Evolutionary conservation across 2,329 filamentous ascomycete species (phyloP).

Genomic region (Penicillium janthinellum): DNA sequence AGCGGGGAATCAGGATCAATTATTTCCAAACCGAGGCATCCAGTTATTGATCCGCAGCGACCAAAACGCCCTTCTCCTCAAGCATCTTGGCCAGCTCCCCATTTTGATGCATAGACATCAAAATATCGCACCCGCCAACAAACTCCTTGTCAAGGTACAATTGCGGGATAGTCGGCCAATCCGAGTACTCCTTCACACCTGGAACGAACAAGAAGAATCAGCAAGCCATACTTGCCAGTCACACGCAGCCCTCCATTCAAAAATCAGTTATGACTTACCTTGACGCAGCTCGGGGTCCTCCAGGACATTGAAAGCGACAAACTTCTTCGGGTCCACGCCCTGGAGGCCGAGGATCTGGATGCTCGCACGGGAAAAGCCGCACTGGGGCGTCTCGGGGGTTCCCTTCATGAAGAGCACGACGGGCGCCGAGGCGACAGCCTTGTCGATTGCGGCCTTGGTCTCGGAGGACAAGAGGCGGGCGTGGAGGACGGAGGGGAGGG

Average conservation of each 20-base stretch:
- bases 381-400: constrained; percentile 92
- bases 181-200: constrained; percentile 99
- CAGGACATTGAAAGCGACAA: constrained; percentile 96
- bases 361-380: constrained; percentile 90
- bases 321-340: constrained; percentile 92
- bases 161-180: constrained; percentile 98
- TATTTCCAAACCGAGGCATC: not conserved
- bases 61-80: constrained; percentile 87
- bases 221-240: not conserved
- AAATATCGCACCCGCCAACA: constrained; percentile 93
- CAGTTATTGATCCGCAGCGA: constrained; percentile 56
- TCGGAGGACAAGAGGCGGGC: constrained; percentile 75
- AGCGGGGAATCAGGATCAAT: not conserved
- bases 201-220: not conserved
- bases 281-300: constrained; percentile 84
- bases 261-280: constrained; percentile 56
- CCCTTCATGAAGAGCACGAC: constrained; percentile 99
- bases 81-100: constrained; percentile 89
- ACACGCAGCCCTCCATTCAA: not conserved
- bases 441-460: constrained; percentile 82
- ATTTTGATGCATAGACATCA: constrained; percentile 96
- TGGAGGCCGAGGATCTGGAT: constrained; percentile 95
- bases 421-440: constrained; percentile 81
- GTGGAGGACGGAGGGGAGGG: constrained; percentile 42
- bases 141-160: constrained; percentile 96